phyloP scores from a whole-genome alignment of 306 rosid genomes.

The Lablab purpureus region DNA sequence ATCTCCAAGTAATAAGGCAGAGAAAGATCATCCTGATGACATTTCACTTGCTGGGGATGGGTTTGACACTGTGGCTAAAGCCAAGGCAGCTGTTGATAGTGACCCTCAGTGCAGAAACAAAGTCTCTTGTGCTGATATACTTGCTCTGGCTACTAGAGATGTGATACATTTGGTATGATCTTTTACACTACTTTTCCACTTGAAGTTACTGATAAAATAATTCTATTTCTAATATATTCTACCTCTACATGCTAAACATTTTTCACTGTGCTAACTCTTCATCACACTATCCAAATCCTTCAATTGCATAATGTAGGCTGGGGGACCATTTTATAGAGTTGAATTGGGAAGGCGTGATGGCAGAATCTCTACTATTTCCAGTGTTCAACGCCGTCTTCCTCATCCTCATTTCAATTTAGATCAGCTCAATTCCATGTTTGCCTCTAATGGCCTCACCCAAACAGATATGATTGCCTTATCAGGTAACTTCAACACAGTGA shows the following conservation, averaged over 20 bases:
- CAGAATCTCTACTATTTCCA: slow-evolving; percentile 55
- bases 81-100: slow-evolving; percentile 75
- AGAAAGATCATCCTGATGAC: slow-evolving; percentile 68
- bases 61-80: slow-evolving; percentile 75
- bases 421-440: slow-evolving; percentile 60
- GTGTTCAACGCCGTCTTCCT: slow-evolving; percentile 70
- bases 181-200: neutral
- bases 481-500: slow-evolving; percentile 48
- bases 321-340: slow-evolving; percentile 76
- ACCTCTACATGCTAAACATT: neutral
- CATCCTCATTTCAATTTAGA: slow-evolving; percentile 53
- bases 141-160: slow-evolving; percentile 88
- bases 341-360: slow-evolving; percentile 85
- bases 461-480: slow-evolving; percentile 75
- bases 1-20: slow-evolving; percentile 55
- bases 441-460: slow-evolving; percentile 63
- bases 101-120: slow-evolving; percentile 61
- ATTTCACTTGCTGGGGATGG: slow-evolving; percentile 80
- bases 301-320: slow-evolving; percentile 54
- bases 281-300: neutral
- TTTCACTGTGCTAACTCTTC: neutral
- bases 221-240: neutral
- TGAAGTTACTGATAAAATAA: neutral
- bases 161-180: slow-evolving; percentile 63
- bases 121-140: slow-evolving; percentile 86